Evolutionary conservation across 2,329 filamentous ascomycete species (phyloP).

Genomic region (Coniochaeta hoffmannii): DNA sequence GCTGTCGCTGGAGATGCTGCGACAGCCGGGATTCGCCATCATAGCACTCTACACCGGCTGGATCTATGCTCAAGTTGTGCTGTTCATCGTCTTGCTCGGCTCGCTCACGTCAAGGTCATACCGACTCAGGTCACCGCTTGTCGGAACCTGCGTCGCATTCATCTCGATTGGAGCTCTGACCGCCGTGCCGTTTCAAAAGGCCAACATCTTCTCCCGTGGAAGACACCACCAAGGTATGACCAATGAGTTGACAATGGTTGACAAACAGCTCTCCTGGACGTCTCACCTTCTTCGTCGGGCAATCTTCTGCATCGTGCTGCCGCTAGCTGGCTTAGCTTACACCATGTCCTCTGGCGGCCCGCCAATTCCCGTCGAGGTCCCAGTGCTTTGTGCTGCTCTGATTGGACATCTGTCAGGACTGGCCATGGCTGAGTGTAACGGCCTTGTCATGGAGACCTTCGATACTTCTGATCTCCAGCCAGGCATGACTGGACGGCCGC

Average conservation of each 20-base stretch:
- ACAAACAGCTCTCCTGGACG: constrained; percentile 58
- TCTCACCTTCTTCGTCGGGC: constrained; percentile 64
- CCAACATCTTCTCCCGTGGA: constrained; percentile 59
- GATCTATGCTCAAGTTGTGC: constrained; percentile 70
- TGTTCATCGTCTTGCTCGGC: constrained; percentile 65
- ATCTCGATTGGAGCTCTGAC: constrained; percentile 62
- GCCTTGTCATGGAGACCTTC: constrained; percentile 73
- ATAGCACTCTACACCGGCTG: constrained; percentile 67
- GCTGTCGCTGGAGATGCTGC: constrained; percentile 62
- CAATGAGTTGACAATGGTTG: constrained; percentile 51
- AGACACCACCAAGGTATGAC: constrained; percentile 54
- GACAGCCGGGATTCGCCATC: constrained; percentile 65
- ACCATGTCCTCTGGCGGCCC: constrained; percentile 59
- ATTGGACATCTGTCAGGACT: constrained; percentile 67
- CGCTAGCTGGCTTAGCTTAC: constrained; percentile 60
- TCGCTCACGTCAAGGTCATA: constrained; percentile 66
- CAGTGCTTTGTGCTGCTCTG: constrained; percentile 56
- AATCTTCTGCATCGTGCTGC: constrained; percentile 60
- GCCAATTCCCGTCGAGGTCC: constrained; percentile 51
- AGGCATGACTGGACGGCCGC: constrained; percentile 55
- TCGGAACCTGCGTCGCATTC: constrained; percentile 59
- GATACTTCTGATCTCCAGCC: constrained; percentile 74
- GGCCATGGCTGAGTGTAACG: constrained; percentile 68
- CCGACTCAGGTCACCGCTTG: constrained; percentile 52
- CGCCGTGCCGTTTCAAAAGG: constrained; percentile 68